Evolutionary conservation across 805 yeast species (phyloP), one percentile per base, ranked within the genome.

Genomic region (Candida cerambycidarum): DNA sequence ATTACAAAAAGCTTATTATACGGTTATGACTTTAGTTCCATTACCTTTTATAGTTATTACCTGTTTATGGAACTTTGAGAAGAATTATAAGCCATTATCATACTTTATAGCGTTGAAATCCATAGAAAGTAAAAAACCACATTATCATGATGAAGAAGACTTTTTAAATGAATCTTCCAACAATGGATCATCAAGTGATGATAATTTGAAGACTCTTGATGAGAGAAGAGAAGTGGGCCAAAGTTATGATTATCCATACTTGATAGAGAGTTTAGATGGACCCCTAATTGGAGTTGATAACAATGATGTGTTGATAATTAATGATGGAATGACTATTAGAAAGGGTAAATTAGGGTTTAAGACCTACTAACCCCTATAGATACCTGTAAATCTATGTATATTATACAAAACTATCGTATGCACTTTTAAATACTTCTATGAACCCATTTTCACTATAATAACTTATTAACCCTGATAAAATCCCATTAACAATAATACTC

Each of bases 21-120:
- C 88, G 33, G 89, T 97, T 0, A 68, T 83, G 39, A 74, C 79
- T 49, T 64, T 93, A 35, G 66, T 81, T 2, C 97, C 97, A 2
- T 66, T 90, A 33, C 95, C 97, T 1, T 53, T 87, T 5, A 61
- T 80, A 3, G 83, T 95, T 0, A 51, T 83, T 19, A 75, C 77
- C 19, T 77, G 82, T 44, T 68, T 84, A 57, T 88, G 88, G 82
- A 84, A 84, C 57, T 92, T 89, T 59, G 87, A 93, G 57, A 80
- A 78, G 47, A 82, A 83, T 54, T 86, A 87, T 54, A 70, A 82
- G 34, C 98, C 97, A 0, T 67, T 93, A 42, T 80, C 89, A 1
- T 77, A 79, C 45, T 92, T 86, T 61, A 90, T 92, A 54, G 97
- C 98, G 0, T 69, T 92, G 44, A 76, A 95, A 46, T 86, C 97